A percentile compares a stretch with the other conserved stretches of the same genome.
phyloP scores from a whole-genome alignment of 2,329 filamentous ascomycete genomes.

The Alternaria novae-zelandiae region DNA sequence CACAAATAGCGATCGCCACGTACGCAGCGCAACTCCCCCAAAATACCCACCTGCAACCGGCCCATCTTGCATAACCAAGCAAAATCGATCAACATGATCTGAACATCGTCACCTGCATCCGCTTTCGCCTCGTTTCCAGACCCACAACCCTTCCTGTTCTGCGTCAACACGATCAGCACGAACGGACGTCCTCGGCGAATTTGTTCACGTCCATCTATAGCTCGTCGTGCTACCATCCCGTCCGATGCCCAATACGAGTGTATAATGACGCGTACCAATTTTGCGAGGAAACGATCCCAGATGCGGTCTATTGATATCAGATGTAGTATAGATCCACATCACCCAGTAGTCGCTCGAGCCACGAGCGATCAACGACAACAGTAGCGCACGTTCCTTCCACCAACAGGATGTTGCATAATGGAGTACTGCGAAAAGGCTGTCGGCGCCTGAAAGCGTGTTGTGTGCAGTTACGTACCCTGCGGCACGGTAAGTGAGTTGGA shows the following conservation, averaged over 20 bases:
- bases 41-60: neutral
- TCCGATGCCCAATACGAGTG: neutral
- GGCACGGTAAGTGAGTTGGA: neutral
- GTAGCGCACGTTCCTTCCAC: neutral
- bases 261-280: neutral
- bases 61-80: neutral
- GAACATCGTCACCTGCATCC: neutral
- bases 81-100: neutral
- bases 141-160: neutral
- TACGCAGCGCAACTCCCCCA: neutral
- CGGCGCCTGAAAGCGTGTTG: neutral
- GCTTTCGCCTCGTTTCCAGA: neutral
- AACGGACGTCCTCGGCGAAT: neutral
- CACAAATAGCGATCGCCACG: neutral
- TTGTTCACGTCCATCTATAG: neutral
- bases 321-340: neutral
- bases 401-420: neutral
- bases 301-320: neutral
- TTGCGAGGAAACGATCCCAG: neutral
- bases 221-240: neutral
- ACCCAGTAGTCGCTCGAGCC: neutral
- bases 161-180: neutral
- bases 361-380: neutral
- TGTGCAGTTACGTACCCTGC: neutral
- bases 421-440: neutral